Evolutionary conservation across 805 yeast genomes (phyloP).

Genomic region (Ogataea nonfermentans): DNA sequence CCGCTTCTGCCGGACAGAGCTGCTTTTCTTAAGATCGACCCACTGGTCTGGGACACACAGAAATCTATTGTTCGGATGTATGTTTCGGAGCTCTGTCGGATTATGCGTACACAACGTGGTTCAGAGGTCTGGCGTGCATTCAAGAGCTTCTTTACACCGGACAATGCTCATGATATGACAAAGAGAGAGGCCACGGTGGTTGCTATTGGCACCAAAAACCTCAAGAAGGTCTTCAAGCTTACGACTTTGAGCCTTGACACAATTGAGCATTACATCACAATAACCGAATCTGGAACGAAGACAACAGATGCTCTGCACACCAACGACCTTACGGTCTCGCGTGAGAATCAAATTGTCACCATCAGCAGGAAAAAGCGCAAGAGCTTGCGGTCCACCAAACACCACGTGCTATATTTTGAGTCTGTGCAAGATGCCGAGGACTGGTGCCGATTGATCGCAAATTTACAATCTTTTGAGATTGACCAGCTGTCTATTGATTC

Average conservation of each 20-base stretch:
- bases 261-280: constrained; percentile 22
- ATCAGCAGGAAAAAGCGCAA: constrained; percentile 32
- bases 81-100: constrained; percentile 28
- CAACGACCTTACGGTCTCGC: constrained; percentile 23
- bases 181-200: constrained; percentile 26
- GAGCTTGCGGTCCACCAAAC: constrained; percentile 32
- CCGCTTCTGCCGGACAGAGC: constrained; percentile 30
- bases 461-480: constrained; percentile 12
- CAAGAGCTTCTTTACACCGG: constrained; percentile 30
- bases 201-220: constrained; percentile 25
- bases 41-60: constrained; percentile 34
- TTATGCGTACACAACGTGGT: constrained; percentile 22
- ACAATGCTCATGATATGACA: constrained; percentile 26
- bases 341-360: constrained; percentile 27
- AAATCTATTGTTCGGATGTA: constrained; percentile 32
- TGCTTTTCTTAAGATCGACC: constrained; percentile 29
- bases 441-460: constrained; percentile 23
- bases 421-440: constrained; percentile 56
- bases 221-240: constrained; percentile 26
- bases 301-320: constrained; percentile 22
- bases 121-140: constrained; percentile 26
- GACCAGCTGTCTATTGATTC: constrained; percentile 18
- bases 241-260: constrained; percentile 21
- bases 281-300: constrained; percentile 24
- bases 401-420: constrained; percentile 67